These are phyloP conservation scores for Solanum paucissectum DNA, from an alignment of 257 asterid genomes.

Conservation along the genomic window DNA sequence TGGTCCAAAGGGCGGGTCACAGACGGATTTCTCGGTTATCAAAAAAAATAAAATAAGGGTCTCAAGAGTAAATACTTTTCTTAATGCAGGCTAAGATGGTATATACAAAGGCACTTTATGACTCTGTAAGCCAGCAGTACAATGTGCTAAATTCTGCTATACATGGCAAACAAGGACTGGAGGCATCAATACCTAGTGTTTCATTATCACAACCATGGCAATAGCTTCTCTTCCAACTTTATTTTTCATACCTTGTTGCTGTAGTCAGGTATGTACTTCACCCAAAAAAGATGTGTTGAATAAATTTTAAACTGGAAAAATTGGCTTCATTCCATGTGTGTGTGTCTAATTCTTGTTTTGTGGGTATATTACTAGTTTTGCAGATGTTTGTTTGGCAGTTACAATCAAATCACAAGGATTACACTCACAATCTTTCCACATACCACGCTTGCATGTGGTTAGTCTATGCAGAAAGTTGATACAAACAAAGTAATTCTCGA, in stretches of 20 bases:
- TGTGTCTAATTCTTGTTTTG: not conserved
- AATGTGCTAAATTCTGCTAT: constrained; percentile 59
- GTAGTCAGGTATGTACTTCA: not conserved
- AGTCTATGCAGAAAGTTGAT: not conserved
- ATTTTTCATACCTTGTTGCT: not conserved
- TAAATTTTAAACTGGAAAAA: not conserved
- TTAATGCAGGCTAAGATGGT: constrained; percentile 55
- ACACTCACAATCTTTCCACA: not conserved
- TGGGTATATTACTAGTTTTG: not conserved
- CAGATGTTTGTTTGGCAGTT: not conserved
- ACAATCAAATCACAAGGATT: not conserved
- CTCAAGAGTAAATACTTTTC: not conserved
- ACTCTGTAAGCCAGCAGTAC: constrained; percentile 61
- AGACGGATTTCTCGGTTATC: too few relatives aligned
- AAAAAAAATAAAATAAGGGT: too few relatives aligned
- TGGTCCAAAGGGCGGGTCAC: too few relatives aligned
- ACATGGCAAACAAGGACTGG: constrained; percentile 60
- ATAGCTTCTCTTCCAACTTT: constrained; percentile 14
- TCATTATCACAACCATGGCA: constrained; percentile 77
- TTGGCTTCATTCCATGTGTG: not conserved
- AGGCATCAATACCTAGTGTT: constrained; percentile 56
- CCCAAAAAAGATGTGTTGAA: not conserved
- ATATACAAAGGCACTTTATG: constrained; percentile 38
- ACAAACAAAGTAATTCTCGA: not conserved
- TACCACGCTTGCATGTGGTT: not conserved